These are phyloP conservation scores for Yarrowia deformans DNA, from an alignment of 805 yeast species.

Conservation along the genomic window DNA sequence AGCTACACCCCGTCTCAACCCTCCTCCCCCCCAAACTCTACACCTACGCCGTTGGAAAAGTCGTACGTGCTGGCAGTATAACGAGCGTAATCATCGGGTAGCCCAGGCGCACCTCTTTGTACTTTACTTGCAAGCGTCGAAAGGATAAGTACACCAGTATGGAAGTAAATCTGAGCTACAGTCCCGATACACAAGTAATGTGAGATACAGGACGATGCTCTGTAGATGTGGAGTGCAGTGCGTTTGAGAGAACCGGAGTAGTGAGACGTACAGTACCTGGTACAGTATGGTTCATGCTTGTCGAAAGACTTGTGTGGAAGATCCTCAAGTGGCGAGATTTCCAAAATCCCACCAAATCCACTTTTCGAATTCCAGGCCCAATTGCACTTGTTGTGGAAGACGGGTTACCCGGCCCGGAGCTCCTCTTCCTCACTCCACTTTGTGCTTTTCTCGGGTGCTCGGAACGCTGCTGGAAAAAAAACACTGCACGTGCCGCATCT, in stretches of 20 bases:
- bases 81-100: slow-evolving; percentile 10
- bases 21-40: neutral
- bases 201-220: no score
- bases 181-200: neutral
- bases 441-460: slow-evolving; percentile 38
- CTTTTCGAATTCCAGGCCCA: neutral
- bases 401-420: slow-evolving; percentile 16
- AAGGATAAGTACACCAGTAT: slow-evolving; percentile 10
- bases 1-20: neutral
- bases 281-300: no score
- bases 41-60: slow-evolving; percentile 32
- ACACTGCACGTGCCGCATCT: slow-evolving; percentile 38
- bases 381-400: no score
- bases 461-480: slow-evolving; percentile 20
- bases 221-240: slow-evolving; percentile 6
- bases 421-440: slow-evolving; percentile 1
- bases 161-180: slow-evolving; percentile 29
- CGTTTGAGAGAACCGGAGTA: no score
- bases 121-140: slow-evolving; percentile 14
- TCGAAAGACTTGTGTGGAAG: no score
- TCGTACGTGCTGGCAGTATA: slow-evolving; percentile 36
- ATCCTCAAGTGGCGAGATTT: no score
- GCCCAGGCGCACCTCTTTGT: slow-evolving; percentile 29
- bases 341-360: neutral
- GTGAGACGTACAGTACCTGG: no score